Conservation (phyloP, 768 basidiomycete species). For the Termitomyces sp. region DNA sequence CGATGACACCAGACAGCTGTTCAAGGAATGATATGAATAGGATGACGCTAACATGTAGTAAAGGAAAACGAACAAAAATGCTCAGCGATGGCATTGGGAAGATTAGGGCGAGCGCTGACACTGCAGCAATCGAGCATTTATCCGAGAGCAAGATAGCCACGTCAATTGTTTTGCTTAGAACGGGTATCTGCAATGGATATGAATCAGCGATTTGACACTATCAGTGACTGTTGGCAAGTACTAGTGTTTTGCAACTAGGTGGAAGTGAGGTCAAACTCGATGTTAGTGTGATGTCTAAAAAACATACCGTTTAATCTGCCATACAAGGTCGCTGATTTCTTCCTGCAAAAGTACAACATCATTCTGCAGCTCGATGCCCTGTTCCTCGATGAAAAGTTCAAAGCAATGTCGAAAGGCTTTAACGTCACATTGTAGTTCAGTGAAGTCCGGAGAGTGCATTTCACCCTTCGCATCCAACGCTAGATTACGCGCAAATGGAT, state of each 20-base stretch:
- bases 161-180: neutral
- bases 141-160: neutral
- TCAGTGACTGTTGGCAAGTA: neutral
- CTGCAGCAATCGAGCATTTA: neutral
- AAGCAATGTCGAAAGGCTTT: slow-evolving; percentile 4
- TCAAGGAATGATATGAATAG: neutral
- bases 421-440: slow-evolving; percentile 6
- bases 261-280: neutral
- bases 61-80: neutral
- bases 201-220: neutral
- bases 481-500: slow-evolving; percentile 3
- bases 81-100: neutral
- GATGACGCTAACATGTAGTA: neutral
- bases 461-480: neutral
- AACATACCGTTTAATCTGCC: slow-evolving; percentile 9
- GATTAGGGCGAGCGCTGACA: neutral
- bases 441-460: slow-evolving; percentile 4
- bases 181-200: neutral
- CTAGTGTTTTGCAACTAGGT: slow-evolving; percentile 3
- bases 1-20: slow-evolving; percentile 2
- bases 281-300: too few relatives aligned
- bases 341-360: slow-evolving; percentile 4
- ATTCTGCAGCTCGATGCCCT: slow-evolving; percentile 3
- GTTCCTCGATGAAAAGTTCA: slow-evolving; percentile 8
- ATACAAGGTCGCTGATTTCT: slow-evolving; percentile 6